A percentile compares a stretch with the other conserved stretches of the same genome.
Conservation (phyloP, 768 basidiomycete species). For the Suillus clintonianus region DNA sequence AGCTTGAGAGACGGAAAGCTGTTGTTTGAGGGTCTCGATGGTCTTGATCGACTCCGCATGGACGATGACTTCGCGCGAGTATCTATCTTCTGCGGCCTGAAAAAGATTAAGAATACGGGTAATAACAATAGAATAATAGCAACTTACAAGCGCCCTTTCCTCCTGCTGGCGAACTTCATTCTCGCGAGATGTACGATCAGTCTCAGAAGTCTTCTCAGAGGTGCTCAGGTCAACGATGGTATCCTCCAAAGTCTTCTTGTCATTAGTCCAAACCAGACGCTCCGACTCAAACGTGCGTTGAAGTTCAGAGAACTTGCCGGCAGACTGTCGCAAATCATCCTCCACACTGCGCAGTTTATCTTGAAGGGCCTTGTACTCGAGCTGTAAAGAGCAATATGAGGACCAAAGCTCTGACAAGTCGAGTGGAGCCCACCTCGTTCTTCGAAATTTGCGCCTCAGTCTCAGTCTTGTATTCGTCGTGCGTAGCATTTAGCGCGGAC, state of each 20-base stretch:
- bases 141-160: constrained; percentile 64
- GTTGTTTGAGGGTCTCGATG: constrained; percentile 63
- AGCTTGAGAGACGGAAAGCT: constrained; percentile 54
- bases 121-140: neutral
- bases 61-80: constrained; percentile 77
- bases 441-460: constrained; percentile 69
- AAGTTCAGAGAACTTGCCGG: constrained; percentile 53
- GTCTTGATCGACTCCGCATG: constrained; percentile 85
- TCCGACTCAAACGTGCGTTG: constrained; percentile 70
- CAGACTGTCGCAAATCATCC: constrained; percentile 52
- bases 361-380: constrained; percentile 62
- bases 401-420: neutral
- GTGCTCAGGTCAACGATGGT: constrained; percentile 80
- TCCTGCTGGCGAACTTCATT: constrained; percentile 67
- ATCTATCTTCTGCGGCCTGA: constrained; percentile 77
- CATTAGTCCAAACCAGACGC: constrained; percentile 67
- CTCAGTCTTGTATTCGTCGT: constrained; percentile 77
- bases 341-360: constrained; percentile 58
- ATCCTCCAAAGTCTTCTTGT: constrained; percentile 82
- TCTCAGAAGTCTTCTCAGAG: constrained; percentile 69
- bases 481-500: constrained; percentile 64
- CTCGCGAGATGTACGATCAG: constrained; percentile 62
- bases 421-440: constrained; percentile 58
- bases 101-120: constrained; percentile 1
- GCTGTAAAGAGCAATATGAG: constrained; percentile 39